Percentiles rank a stretch among this genome's conserved stretches.
Evolutionary conservation across 768 basidiomycete genomes (phyloP).

Genomic region (Rhodosporidiobolus odoratus): DNA sequence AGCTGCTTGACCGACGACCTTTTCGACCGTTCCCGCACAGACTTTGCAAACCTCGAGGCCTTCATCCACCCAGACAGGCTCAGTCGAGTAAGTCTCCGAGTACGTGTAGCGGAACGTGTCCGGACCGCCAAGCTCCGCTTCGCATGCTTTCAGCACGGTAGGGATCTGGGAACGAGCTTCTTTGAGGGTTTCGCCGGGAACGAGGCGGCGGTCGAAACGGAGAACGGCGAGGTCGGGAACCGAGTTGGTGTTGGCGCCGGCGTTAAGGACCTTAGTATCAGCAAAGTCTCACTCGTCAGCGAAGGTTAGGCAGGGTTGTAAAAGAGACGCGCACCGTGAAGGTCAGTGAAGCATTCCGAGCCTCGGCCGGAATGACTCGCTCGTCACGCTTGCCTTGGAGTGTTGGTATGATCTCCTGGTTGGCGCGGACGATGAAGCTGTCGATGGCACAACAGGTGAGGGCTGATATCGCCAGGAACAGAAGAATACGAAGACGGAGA

Average conservation of each 20-base stretch:
- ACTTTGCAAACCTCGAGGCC: slow-evolving; percentile 13
- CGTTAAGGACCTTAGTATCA: slow-evolving; percentile 16
- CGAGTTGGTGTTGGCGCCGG: slow-evolving; percentile 23
- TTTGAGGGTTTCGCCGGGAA: slow-evolving; percentile 28
- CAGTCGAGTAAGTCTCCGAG: slow-evolving; percentile 21
- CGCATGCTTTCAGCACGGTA: background rate
- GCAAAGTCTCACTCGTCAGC: background rate
- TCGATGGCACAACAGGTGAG: background rate
- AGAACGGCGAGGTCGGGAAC: slow-evolving; percentile 28
- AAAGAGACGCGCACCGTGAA: background rate
- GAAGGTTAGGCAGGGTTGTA: background rate
- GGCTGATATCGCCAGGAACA: background rate
- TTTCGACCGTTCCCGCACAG: slow-evolving; percentile 5
- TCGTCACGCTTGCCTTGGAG: background rate
- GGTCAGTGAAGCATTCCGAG: slow-evolving; percentile 9
- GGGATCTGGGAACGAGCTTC: slow-evolving; percentile 19
- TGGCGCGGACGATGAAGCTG: slow-evolving; percentile 26
- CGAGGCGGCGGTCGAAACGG: slow-evolving; percentile 27
- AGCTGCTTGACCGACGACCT: slow-evolving; percentile 2
- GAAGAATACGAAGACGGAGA: background rate
- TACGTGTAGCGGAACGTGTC: background rate
- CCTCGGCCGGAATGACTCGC: slow-evolving; percentile 14
- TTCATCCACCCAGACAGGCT: slow-evolving; percentile 31
- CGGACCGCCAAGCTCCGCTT: background rate
- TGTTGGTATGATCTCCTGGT: background rate